Conservation (phyloP, 306 rosid species). For the Pueraria montana region DNA sequence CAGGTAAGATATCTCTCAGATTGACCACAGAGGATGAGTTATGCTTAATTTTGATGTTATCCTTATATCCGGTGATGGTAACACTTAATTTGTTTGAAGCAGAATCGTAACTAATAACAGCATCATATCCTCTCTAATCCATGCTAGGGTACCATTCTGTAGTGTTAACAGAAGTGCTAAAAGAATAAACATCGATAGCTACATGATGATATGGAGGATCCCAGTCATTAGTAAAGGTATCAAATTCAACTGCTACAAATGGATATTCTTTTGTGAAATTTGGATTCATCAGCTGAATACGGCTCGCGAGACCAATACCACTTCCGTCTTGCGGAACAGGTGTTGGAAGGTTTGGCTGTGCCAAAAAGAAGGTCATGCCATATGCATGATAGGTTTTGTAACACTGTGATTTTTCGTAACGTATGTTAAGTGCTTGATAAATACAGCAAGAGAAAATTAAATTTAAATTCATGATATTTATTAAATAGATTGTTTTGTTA, state of each 20-base stretch:
- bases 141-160: constrained; percentile 40
- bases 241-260: constrained; percentile 69
- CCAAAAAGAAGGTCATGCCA: constrained; percentile 64
- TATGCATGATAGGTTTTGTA: constrained; percentile 45
- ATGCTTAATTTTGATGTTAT: constrained; percentile 33
- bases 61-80: constrained; percentile 33
- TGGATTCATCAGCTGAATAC: not conserved
- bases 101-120: constrained; percentile 51
- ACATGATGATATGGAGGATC: constrained; percentile 55
- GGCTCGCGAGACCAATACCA: constrained; percentile 47
- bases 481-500: no score
- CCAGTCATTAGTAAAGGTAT: constrained; percentile 4
- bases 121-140: constrained; percentile 52
- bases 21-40: not conserved
- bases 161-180: not conserved
- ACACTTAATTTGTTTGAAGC: constrained; percentile 40
- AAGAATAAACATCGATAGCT: constrained; percentile 49
- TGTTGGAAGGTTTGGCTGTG: constrained; percentile 34
- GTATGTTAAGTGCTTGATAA: no score
- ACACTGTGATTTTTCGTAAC: no score
- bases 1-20: constrained; percentile 41
- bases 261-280: constrained; percentile 12
- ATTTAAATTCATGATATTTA: no score
- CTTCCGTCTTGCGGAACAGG: constrained; percentile 38
- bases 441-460: no score